These are phyloP conservation scores for Aspergillus pseudotamarii DNA, from an alignment of 2,329 filamentous ascomycete species.

Conservation along the genomic window DNA sequence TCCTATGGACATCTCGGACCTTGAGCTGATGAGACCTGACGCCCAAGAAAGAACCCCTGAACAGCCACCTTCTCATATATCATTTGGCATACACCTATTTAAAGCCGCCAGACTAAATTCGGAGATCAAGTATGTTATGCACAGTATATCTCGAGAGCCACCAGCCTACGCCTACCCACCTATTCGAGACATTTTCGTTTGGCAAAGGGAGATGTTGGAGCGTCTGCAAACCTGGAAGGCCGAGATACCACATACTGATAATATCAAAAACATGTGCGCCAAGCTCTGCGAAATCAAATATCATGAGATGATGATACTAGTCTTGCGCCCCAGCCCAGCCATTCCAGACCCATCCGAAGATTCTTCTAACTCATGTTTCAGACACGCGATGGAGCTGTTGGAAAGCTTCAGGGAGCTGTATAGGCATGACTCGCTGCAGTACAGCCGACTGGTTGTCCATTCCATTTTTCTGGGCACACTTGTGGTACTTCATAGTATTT, in stretches of 20 bases:
- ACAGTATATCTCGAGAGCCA: slow-evolving; percentile 53
- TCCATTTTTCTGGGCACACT: slow-evolving; percentile 53
- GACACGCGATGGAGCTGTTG: slow-evolving; percentile 48
- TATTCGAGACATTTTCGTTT: slow-evolving; percentile 48
- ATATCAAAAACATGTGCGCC: slow-evolving; percentile 12
- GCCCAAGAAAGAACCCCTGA: slow-evolving; percentile 13
- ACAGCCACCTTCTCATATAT: slow-evolving; percentile 35
- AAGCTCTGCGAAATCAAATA: slow-evolving; percentile 51
- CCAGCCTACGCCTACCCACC: slow-evolving; percentile 55
- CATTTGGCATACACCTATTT: slow-evolving; percentile 54
- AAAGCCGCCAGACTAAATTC: slow-evolving; percentile 51
- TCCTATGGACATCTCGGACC: slow-evolving; percentile 20
- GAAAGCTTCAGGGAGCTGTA: slow-evolving; percentile 49
- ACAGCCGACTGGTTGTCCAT: slow-evolving; percentile 55
- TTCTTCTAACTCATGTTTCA: slow-evolving; percentile 46
- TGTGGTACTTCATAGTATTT: slow-evolving; percentile 56
- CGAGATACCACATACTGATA: slow-evolving; percentile 36
- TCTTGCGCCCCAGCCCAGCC: slow-evolving; percentile 56
- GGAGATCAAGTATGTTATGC: slow-evolving; percentile 61
- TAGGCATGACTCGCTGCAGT: slow-evolving; percentile 47
- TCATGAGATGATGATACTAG: slow-evolving; percentile 53
- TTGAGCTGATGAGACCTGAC: background rate
- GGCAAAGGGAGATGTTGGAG: slow-evolving; percentile 50
- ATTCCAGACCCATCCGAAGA: slow-evolving; percentile 52
- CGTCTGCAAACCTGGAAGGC: slow-evolving; percentile 47